Conservation (phyloP, 2,329 filamentous ascomycete species). For the Xylariaceae sp. region DNA sequence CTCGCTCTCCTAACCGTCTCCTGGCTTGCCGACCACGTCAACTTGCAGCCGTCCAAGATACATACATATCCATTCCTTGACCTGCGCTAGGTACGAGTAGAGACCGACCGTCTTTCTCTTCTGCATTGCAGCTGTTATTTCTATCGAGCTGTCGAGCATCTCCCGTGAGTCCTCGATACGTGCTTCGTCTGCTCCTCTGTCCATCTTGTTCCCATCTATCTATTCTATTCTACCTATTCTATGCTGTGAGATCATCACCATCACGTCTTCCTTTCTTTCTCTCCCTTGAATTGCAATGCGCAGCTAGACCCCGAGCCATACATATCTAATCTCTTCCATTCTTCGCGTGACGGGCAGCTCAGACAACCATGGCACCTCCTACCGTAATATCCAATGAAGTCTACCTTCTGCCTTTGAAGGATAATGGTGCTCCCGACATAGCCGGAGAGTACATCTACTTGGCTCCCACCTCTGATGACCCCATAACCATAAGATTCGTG, state of each 20-base stretch:
- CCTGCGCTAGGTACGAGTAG: too few relatives aligned
- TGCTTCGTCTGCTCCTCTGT: not conserved
- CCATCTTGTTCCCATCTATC: not conserved
- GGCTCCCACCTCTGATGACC: constrained; percentile 65
- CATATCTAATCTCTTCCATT: not conserved
- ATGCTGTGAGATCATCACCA: not conserved
- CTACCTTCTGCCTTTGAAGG: constrained; percentile 84
- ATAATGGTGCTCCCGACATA: constrained; percentile 87
- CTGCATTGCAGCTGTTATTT: not conserved
- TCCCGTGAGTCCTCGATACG: not conserved
- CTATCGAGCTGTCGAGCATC: not conserved
- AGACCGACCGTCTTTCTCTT: too few relatives aligned
- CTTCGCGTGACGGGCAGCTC: not conserved
- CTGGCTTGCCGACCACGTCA: not conserved
- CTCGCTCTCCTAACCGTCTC: not conserved
- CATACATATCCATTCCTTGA: not conserved
- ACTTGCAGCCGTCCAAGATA: not conserved
- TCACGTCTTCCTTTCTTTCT: not conserved
- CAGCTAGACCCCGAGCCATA: not conserved
- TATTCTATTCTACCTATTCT: not conserved
- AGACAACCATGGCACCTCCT: constrained; percentile 47
- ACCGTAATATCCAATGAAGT: constrained; percentile 66
- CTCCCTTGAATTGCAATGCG: not conserved
- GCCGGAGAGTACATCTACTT: constrained; percentile 89
- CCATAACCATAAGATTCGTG: constrained; percentile 77